Conservation (phyloP, 208 protist genomes). For the Trypanosomatidae sp. region DNA sequence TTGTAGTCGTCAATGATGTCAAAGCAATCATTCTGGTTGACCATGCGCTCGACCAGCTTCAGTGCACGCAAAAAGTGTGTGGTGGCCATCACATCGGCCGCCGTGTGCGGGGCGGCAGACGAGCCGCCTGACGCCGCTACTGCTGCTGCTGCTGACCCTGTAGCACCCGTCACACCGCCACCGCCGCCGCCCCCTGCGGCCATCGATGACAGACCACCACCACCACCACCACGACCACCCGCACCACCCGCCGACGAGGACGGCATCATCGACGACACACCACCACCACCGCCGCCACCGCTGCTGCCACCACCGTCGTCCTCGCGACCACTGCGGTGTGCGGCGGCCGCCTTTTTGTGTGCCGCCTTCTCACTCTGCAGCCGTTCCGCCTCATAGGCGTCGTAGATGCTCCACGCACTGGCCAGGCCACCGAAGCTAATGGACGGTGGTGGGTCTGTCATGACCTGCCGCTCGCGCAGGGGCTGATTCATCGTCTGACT, state of each 20-base stretch:
- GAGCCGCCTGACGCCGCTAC: neutral
- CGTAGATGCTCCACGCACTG: constrained; percentile 93
- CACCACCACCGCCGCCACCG: constrained; percentile 3
- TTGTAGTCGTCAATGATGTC: constrained; percentile 96
- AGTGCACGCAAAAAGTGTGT: constrained; percentile 41
- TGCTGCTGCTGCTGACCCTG: neutral
- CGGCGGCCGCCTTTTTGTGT: constrained; percentile 42
- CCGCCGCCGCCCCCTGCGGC: constrained; percentile 1
- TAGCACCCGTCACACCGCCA: constrained; percentile 1
- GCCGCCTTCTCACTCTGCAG: constrained; percentile 66
- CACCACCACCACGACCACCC: neutral
- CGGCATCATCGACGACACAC: constrained; percentile 1
- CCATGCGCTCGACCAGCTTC: constrained; percentile 94
- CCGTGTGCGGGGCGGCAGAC: constrained; percentile 10
- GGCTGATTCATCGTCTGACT: constrained; percentile 93
- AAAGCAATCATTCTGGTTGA: constrained; percentile 95
- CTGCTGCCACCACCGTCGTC: constrained; percentile 43
- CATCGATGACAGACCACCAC: neutral
- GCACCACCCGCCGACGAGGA: neutral
- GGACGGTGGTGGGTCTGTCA: constrained; percentile 90
- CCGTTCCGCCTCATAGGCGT: constrained; percentile 91
- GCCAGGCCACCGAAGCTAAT: constrained; percentile 74
- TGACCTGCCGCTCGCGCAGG: constrained; percentile 55
- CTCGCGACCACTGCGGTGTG: constrained; percentile 57
- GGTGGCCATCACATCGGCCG: constrained; percentile 52